Base-by-base conservation (phyloP, 305 asterid species). In the Ruellia speciosa region DNA sequence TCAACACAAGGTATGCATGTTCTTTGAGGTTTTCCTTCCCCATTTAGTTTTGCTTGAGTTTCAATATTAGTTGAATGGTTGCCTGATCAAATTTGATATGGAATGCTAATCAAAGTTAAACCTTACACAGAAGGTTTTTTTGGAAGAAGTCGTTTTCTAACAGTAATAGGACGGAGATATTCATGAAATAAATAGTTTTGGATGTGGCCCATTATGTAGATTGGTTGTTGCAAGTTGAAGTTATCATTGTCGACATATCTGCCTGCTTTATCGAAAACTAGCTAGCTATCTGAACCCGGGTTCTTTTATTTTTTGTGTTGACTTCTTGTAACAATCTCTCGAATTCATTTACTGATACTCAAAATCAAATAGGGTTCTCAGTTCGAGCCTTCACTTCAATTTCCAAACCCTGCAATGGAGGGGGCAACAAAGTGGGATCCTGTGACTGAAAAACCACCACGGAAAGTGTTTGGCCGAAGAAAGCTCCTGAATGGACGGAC, bases 401-500 rank as follows among this genome's bases (percentile, higher is more conserved):
- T 75, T 56, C 66, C 87, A n/a, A 78, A 78, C 73, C 62, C 78
- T 12, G 87, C 84, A 46, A 83, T 83, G 95, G 97, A 90, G 79
- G 96, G 96, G 49, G 87, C 87, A n/a, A 87, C 95, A 0, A 90
- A 90, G 74, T 87, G 97, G 96, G 96, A 87, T 68, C 95, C 92
- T 7, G 68, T 75, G 45, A 79, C 84, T 50, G 79, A 80, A 80
- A 79, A 63, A 77, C 40, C 71, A 49, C 64, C 62, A 50, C 72
- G 65, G 64, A 77, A 74, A 43, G 70, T 70, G 49, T 78, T 64
- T 19, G 66, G 76, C 61, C 81, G 47, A 39, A 62, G 54, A 85
- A 72, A 68, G 62, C 69, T 48, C 60, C 59, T 17, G 73, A 78
- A 43, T 66, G 75, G 75, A 66, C 43, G 62, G 74, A 13, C 20